Conservation (phyloP, 345 rosid genomes). For the Diplotaxis tenuifolia region DNA sequence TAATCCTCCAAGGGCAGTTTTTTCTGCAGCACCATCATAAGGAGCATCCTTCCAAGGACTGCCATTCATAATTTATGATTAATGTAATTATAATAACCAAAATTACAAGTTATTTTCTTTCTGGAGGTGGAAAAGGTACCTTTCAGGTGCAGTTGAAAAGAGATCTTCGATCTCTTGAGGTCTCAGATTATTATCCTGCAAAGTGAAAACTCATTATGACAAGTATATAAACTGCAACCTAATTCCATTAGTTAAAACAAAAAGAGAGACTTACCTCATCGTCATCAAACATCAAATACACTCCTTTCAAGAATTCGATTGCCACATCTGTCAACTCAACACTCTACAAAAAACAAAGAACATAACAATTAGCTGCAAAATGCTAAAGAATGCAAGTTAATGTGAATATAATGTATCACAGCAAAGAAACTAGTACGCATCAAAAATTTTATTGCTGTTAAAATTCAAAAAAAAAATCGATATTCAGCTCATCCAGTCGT, state of each 20-base stretch:
- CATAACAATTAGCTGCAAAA: too few species aligned
- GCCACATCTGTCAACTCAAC: slow-evolving; percentile 86
- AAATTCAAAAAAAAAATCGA: too few species aligned
- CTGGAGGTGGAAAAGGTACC: slow-evolving; percentile 39
- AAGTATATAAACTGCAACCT: slow-evolving; percentile 13
- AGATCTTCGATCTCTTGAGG: slow-evolving; percentile 80
- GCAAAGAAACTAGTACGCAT: too few species aligned
- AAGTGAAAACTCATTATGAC: slow-evolving; percentile 32
- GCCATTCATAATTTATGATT: slow-evolving; percentile 8
- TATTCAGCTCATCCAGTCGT: too few species aligned
- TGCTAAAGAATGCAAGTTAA: too few species aligned
- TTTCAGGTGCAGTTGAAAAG: slow-evolving; percentile 95
- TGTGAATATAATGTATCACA: too few species aligned
- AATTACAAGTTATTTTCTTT: neutral
- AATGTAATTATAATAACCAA: neutral
- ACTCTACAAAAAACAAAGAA: slow-evolving; percentile 53
- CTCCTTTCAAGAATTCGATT: slow-evolving; percentile 68
- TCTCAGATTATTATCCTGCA: slow-evolving; percentile 80
- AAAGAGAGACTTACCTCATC: slow-evolving; percentile 55
- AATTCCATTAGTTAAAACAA: neutral
- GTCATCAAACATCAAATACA: slow-evolving; percentile 63
- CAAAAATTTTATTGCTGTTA: too few species aligned
- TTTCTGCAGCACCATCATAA: slow-evolving; percentile 70
- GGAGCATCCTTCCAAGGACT: slow-evolving; percentile 44
- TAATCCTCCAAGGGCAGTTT: slow-evolving; percentile 85